These are phyloP conservation scores for Penicillium cosmopolitanum DNA, from an alignment of 495 filamentous ascomycete genomes.

Conservation along the genomic window DNA sequence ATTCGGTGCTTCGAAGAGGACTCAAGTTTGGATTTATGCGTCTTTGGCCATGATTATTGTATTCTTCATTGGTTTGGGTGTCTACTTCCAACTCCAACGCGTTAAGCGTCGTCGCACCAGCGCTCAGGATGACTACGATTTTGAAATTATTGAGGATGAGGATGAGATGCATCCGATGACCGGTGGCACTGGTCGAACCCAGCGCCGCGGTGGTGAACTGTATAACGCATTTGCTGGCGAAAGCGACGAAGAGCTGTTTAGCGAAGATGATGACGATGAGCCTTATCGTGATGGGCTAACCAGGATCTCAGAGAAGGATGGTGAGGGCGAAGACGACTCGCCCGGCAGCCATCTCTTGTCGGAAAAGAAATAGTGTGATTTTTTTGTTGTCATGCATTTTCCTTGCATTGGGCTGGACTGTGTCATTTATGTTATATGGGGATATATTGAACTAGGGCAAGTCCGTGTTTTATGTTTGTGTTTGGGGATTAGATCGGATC, in stretches of 20 bases:
- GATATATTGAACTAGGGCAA: constrained; percentile 8
- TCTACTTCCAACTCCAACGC: constrained; percentile 79
- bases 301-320: constrained; percentile 28
- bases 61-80: constrained; percentile 78
- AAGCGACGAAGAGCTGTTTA: constrained; percentile 71
- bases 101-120: constrained; percentile 75
- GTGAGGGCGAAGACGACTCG: constrained; percentile 25
- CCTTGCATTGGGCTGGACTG: constrained; percentile 16
- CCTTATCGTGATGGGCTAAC: constrained; percentile 42
- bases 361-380: constrained; percentile 24
- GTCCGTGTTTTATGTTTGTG: constrained; percentile 7
- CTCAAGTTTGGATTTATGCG: constrained; percentile 95
- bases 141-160: constrained; percentile 86
- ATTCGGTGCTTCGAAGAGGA: constrained; percentile 88
- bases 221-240: constrained; percentile 93
- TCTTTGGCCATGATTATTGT: constrained; percentile 78
- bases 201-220: constrained; percentile 75
- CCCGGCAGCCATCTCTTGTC: constrained; percentile 20
- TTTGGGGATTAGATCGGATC: constrained; percentile 12
- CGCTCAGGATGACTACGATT: constrained; percentile 86
- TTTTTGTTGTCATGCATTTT: constrained; percentile 9
- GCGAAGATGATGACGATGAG: constrained; percentile 60
- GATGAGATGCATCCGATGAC: constrained; percentile 67
- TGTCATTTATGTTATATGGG: constrained; percentile 8
- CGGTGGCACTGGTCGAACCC: constrained; percentile 38